Percentiles rank a stretch among this genome's conserved stretches.
Conservation (phyloP, 1,284 basidiomycete species). For the Trichosporon sp. region DNA sequence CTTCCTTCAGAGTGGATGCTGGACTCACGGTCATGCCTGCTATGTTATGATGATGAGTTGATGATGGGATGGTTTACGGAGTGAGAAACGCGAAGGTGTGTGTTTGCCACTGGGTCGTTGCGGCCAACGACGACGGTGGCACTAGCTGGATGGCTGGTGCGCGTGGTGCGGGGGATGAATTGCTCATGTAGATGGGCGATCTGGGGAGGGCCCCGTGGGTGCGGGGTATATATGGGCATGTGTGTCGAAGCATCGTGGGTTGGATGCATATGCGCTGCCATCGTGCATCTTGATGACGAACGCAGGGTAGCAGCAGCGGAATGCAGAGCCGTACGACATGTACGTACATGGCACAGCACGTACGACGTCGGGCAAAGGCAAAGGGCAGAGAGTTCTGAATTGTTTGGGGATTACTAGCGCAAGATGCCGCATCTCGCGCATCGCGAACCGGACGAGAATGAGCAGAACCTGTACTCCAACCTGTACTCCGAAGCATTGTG, state of each 20-base stretch:
- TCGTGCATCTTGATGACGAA: neutral
- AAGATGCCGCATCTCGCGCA: neutral
- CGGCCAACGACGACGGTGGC: neutral
- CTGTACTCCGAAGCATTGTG: neutral
- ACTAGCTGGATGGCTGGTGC: neutral
- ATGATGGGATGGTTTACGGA: neutral
- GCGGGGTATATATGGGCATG: neutral
- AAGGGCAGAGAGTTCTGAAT: neutral
- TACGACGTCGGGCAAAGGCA: constrained; percentile 12
- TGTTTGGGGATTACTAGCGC: constrained; percentile 9
- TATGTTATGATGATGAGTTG: neutral
- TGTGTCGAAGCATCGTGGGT: neutral
- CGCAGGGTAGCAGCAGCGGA: constrained; percentile 13
- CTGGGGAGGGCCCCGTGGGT: neutral
- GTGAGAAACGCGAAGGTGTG: neutral
- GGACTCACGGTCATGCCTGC: neutral
- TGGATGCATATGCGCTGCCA: no score
- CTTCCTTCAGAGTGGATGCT: neutral
- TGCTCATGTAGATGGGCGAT: constrained; percentile 9
- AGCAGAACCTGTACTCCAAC: neutral
- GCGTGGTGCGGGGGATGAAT: constrained; percentile 11
- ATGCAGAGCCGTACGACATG: constrained; percentile 9
- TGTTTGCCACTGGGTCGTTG: neutral
- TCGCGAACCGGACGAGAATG: neutral
- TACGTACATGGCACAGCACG: neutral